Percentiles rank a stretch among this genome's conserved stretches.
phyloP scores from a whole-genome alignment of 148 eudicot genomes.

The Diospyros lotus region DNA sequence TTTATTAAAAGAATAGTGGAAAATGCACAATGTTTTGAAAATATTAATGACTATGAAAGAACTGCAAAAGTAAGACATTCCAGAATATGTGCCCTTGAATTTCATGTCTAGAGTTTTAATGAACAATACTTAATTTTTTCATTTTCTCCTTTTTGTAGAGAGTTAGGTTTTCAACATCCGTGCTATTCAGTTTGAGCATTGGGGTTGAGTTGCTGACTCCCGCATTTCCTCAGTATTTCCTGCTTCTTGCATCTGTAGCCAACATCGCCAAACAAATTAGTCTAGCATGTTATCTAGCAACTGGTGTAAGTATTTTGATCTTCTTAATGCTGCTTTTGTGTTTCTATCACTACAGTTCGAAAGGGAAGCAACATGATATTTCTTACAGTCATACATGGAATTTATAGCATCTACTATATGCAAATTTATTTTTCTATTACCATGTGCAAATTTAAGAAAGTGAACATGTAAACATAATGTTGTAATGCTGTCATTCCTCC shows the following conservation, averaged over 20 bases:
- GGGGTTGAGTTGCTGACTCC: constrained; percentile 94
- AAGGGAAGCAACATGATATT: too few species aligned
- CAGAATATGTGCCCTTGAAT: neutral
- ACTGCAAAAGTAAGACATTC: neutral
- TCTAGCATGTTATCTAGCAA: constrained; percentile 85
- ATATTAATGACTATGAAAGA: constrained; percentile 1
- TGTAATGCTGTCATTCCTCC: too few species aligned
- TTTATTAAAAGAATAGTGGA: neutral
- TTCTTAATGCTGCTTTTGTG: too few species aligned
- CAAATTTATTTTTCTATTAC: too few species aligned
- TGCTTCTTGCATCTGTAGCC: constrained; percentile 85
- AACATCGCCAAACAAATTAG: constrained; percentile 94
- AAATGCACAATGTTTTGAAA: neutral
- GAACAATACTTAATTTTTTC: constrained; percentile 7
- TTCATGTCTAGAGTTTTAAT: neutral
- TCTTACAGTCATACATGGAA: too few species aligned
- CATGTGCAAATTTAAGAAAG: too few species aligned
- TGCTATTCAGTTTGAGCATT: constrained; percentile 90
- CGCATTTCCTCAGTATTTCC: constrained; percentile 74
- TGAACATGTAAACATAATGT: too few species aligned
- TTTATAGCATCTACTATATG: too few species aligned
- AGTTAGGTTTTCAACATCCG: constrained; percentile 82
- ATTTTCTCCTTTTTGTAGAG: constrained; percentile 40
- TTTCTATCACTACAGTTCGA: too few species aligned
- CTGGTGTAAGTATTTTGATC: constrained; percentile 59